Percentiles rank a stretch among this genome's conserved stretches.
These are phyloP conservation scores for Penicillium pulvis DNA, from an alignment of 495 filamentous ascomycete genomes.

Conservation along the genomic window DNA sequence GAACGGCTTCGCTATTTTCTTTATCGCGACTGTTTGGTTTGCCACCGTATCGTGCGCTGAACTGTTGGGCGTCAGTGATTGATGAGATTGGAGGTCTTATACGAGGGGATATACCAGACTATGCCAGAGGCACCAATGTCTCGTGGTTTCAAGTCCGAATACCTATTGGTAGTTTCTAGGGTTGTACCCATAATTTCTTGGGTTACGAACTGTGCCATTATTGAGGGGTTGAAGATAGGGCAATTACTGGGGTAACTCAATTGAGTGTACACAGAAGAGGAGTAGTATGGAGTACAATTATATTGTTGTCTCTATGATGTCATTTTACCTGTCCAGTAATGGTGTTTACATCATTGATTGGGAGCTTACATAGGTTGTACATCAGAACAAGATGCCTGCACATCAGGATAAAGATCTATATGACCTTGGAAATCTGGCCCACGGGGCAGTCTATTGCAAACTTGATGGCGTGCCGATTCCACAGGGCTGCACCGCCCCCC, in stretches of 20 bases:
- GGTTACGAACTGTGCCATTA: constrained; percentile 4
- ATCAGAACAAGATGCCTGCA: too few relatives aligned
- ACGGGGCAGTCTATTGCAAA: too few relatives aligned
- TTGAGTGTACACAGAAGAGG: not conserved
- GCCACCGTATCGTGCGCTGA: constrained; percentile 11
- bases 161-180: constrained; percentile 7
- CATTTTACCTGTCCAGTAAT: not conserved
- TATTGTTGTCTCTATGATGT: not conserved
- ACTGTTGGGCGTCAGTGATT: constrained; percentile 4
- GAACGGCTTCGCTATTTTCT: constrained; percentile 98
- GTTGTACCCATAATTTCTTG: constrained; percentile 6
- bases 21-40: constrained; percentile 80
- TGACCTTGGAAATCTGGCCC: too few relatives aligned
- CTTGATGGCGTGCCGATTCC: too few relatives aligned
- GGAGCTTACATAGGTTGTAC: too few relatives aligned
- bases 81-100: not conserved
- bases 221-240: not conserved
- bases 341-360: not conserved
- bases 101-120: constrained; percentile 7
- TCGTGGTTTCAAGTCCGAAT: constrained; percentile 2
- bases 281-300: not conserved
- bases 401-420: too few relatives aligned
- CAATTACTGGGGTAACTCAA: not conserved
- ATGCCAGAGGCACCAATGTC: constrained; percentile 1
- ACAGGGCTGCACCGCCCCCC: too few relatives aligned